Conservation (phyloP, 2,329 filamentous ascomycete species). For the Cladobotryum mycophilum region DNA sequence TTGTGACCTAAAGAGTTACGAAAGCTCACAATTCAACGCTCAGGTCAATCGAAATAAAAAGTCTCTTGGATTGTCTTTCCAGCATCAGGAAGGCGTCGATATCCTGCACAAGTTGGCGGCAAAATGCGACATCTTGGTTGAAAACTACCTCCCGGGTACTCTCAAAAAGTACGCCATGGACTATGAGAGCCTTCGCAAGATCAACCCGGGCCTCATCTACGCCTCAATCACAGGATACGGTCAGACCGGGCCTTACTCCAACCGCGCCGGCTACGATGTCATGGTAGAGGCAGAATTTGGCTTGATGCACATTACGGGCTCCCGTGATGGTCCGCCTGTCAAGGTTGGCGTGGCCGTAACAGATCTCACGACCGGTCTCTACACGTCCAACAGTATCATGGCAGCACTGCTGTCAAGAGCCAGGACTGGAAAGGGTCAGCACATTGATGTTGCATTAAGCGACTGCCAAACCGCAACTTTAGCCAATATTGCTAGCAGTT, state of each 20-base stretch:
- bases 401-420: constrained; percentile 75
- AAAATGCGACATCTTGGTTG: constrained; percentile 86
- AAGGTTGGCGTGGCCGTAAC: constrained; percentile 98
- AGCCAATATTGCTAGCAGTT: constrained; percentile 91
- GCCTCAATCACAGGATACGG: constrained; percentile 96
- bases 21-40: neutral
- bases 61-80: constrained; percentile 85
- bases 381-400: constrained; percentile 94
- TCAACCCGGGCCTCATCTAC: constrained; percentile 87
- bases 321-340: constrained; percentile 80
- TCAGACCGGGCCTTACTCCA: constrained; percentile 84
- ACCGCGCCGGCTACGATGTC: constrained; percentile 91
- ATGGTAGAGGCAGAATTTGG: constrained; percentile 99
- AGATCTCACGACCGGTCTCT: constrained; percentile 89
- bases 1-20: neutral
- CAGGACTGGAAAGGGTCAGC: constrained; percentile 74
- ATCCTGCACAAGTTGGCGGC: constrained; percentile 81
- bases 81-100: constrained; percentile 73
- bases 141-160: constrained; percentile 90
- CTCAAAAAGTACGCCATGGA: constrained; percentile 89
- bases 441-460: constrained; percentile 84
- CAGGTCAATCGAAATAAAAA: constrained; percentile 97
- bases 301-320: constrained; percentile 96
- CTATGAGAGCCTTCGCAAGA: constrained; percentile 69
- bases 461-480: constrained; percentile 94